These are phyloP conservation scores for Mrakia hoshinonis DNA, from an alignment of 768 basidiomycete species.

Conservation along the genomic window DNA sequence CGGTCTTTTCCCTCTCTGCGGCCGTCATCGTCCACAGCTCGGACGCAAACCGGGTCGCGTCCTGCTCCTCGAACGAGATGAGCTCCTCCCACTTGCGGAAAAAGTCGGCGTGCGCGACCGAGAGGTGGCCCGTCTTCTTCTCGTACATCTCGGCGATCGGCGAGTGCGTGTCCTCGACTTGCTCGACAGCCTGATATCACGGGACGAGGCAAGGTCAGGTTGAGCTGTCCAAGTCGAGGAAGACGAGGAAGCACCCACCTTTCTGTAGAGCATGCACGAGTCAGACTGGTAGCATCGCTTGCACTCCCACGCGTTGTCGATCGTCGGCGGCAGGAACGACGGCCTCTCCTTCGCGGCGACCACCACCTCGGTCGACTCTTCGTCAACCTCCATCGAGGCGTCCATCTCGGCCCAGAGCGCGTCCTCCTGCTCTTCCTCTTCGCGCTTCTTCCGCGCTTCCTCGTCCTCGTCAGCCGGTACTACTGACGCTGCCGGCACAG, in stretches of 20 bases:
- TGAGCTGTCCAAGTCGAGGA: not conserved
- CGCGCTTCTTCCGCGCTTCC: not conserved
- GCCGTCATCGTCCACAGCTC: slow-evolving; percentile 92
- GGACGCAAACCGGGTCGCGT: slow-evolving; percentile 69
- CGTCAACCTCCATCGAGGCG: slow-evolving; percentile 7
- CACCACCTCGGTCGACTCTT: slow-evolving; percentile 29
- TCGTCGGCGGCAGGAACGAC: slow-evolving; percentile 72
- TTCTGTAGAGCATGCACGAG: slow-evolving; percentile 88
- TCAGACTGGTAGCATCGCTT: slow-evolving; percentile 73
- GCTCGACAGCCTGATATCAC: slow-evolving; percentile 57
- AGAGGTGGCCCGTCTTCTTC: slow-evolving; percentile 72
- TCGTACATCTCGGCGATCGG: slow-evolving; percentile 54
- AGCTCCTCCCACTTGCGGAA: slow-evolving; percentile 87
- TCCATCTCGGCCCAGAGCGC: slow-evolving; percentile 9
- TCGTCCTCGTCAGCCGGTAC: not conserved
- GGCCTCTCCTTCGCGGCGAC: slow-evolving; percentile 27
- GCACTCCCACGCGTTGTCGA: slow-evolving; percentile 72
- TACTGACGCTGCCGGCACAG: not conserved
- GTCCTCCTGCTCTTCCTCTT: not conserved
- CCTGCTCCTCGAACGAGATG: slow-evolving; percentile 77
- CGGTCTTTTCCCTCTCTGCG: slow-evolving; percentile 63
- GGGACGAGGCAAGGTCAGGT: slow-evolving; percentile 21
- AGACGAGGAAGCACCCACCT: slow-evolving; percentile 45
- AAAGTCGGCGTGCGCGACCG: slow-evolving; percentile 57
- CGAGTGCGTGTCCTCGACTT: slow-evolving; percentile 49